Evolutionary conservation across 202 grass and related monocot genomes (phyloP), one percentile per base, ranked within the genome.

Genomic region (Cymbopogon flexuosus): DNA sequence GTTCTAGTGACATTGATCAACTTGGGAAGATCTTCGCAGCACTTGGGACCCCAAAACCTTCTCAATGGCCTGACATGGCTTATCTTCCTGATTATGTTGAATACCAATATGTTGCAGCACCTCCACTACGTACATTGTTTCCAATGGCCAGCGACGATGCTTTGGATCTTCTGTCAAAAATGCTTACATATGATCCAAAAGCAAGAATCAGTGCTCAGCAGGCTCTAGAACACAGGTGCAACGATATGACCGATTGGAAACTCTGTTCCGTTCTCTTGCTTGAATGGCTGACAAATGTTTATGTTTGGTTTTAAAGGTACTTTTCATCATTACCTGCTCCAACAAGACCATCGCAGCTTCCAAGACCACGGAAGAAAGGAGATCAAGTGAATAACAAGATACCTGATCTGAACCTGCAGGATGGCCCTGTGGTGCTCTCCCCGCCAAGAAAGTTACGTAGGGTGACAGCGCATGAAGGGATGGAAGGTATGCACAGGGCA

Each of bases 41-140:
- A 62, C 91, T 99, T 87, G 96, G 96, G 33, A 99, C 96, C 45
- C 96, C 96, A 40, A 99, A 99, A 80, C 60, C 82, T 71, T 90
- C 90, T 72, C 96, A 99, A 62, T 99, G 96, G 96, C 87, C 92
- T 16, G 96, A 99, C 71, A 95, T 99, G 92, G 47, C 84, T 77
- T 99, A 88, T 86, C 96, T 99, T 85, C 96, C 92, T 18, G 96
- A 99, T 91, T 99, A 99, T 88, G 96, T 99, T 73, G 96, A 99
- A 74, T 99, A 99, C 75, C 92, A 95, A 62, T 89, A 84, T 85
- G 96, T 99, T 62, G 86, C 87, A 77, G 87, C 92, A 75, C 88
- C 92, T 61, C 84, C 90, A 5, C 80, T 99, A 30, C 90, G 96
- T 57, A 85, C 96, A 33, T 81, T 99, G 47, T 96, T 99, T 77